Conservation (phyloP, 2,329 filamentous ascomycete genomes). For the Trichophyton mentagrophytes region DNA sequence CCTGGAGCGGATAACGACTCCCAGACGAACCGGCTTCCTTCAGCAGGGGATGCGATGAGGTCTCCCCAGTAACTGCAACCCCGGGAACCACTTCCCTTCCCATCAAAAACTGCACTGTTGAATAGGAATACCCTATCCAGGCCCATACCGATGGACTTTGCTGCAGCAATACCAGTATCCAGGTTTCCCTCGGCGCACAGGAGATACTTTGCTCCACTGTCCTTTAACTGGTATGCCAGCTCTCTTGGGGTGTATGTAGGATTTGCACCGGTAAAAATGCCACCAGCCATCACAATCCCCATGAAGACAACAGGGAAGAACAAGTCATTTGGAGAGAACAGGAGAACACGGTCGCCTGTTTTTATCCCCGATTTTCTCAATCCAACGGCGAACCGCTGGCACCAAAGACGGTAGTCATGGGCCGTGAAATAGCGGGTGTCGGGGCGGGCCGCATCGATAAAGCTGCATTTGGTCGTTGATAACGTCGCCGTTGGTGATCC, state of each 20-base stretch:
- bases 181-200: conserved; percentile 50
- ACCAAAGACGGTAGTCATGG: conserved; percentile 53
- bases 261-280: conserved; percentile 65
- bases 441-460: conserved; percentile 54
- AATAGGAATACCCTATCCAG: conserved; percentile 51
- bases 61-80: conserved; percentile 51
- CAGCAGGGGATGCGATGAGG: conserved; percentile 40
- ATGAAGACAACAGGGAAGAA: conserved; percentile 60
- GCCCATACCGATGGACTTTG: conserved; percentile 44
- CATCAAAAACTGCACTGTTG: conserved; percentile 43
- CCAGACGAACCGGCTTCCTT: conserved; percentile 52
- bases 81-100: conserved; percentile 23
- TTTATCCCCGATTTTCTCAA: conserved; percentile 51
- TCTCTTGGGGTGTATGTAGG: conserved; percentile 57
- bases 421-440: conserved; percentile 55
- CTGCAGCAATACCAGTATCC: conserved; percentile 54
- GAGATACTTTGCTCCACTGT: conserved; percentile 56
- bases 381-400: conserved; percentile 59
- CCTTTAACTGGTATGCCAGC: conserved; percentile 60
- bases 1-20: conserved; percentile 26
- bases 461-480: conserved; percentile 33
- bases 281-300: conserved; percentile 64
- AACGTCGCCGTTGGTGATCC: conserved; percentile 37
- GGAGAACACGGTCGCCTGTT: conserved; percentile 55
- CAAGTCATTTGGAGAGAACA: conserved; percentile 62